These are phyloP conservation scores for Tremella mesenterica DNA, from an alignment of 768 basidiomycete genomes.

Conservation along the genomic window DNA sequence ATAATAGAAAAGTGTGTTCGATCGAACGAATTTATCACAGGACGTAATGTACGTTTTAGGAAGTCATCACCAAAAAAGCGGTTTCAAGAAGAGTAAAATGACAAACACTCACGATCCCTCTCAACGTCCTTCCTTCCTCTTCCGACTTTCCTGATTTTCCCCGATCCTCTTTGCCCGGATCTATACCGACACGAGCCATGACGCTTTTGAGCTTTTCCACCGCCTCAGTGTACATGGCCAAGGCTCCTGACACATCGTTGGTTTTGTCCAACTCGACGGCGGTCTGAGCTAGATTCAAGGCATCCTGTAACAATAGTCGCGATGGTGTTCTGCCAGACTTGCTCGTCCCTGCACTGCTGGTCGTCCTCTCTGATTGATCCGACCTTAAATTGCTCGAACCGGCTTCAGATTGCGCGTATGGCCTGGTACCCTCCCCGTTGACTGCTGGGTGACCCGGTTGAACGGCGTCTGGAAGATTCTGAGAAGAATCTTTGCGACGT, in stretches of 20 bases:
- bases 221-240: constrained; percentile 39
- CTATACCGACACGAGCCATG: constrained; percentile 41
- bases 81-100: too few species aligned
- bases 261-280: constrained; percentile 41
- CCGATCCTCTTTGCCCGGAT: constrained; percentile 13
- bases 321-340: constrained; percentile 30
- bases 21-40: too few species aligned
- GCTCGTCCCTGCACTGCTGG: not conserved
- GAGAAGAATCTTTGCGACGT: not conserved
- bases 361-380: not conserved
- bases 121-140: constrained; percentile 40
- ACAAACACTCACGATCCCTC: constrained; percentile 38
- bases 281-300: constrained; percentile 40
- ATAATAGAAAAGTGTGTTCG: too few species aligned
- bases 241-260: constrained; percentile 40
- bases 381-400: not conserved
- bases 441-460: not conserved
- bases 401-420: not conserved
- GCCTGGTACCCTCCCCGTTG: not conserved
- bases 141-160: constrained; percentile 20
- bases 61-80: too few species aligned
- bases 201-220: constrained; percentile 35
- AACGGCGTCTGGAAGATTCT: not conserved
- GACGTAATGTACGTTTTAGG: too few species aligned
- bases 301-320: constrained; percentile 36